Base-by-base conservation (phyloP, 192 early-diverging fungal species). In the Fimicolochytrium jonesii region DNA sequence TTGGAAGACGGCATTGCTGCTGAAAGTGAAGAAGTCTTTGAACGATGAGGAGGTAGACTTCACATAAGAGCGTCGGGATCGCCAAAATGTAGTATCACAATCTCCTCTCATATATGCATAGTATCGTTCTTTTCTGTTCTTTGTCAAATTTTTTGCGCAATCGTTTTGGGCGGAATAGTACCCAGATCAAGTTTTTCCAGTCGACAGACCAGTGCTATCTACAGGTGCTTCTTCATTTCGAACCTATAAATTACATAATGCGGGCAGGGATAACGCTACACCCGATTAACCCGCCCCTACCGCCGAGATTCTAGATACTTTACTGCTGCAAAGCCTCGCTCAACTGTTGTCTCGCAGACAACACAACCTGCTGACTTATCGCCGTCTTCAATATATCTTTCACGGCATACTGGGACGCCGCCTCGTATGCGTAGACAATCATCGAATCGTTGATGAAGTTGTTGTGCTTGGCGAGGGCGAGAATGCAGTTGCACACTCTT, bases 1-100 rank as follows among this genome's bases (percentile, higher is more conserved):
- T 68, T 99, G 97, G 97, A 99, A 97, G 76, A 98, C 95, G 11
- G 86, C 87, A 26, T 75, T 97, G 48, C 74, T 97, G 42, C 77
- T 97, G 55, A 78, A 81, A 55, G 87, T 96, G 58, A 96, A 98
- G 78, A 92, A 94, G 69, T 68, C 84, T 22, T 81, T 95, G 34
- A 55, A 52, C 25, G 58, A 30, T 10, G 71, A 76, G 32, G 79
- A 77, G 26, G 62, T 75, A 17, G 72, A 71, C 45, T 61, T 61
- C 42, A 68, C 66, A 18, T 68, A 55, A 60, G 30, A 1, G 41
- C n/a, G n/a, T n/a, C n/a, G n/a, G n/a, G n/a, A n/a, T n/a, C n/a
- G n/a, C n/a, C n/a, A n/a, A n/a, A n/a, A n/a, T n/a, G n/a, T n/a
- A n/a, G n/a, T n/a, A n/a, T n/a, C n/a, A n/a, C n/a, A n/a, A n/a